These are phyloP conservation scores for Dactylellina leptospora DNA, from an alignment of 2,329 filamentous ascomycete species.

Conservation along the genomic window DNA sequence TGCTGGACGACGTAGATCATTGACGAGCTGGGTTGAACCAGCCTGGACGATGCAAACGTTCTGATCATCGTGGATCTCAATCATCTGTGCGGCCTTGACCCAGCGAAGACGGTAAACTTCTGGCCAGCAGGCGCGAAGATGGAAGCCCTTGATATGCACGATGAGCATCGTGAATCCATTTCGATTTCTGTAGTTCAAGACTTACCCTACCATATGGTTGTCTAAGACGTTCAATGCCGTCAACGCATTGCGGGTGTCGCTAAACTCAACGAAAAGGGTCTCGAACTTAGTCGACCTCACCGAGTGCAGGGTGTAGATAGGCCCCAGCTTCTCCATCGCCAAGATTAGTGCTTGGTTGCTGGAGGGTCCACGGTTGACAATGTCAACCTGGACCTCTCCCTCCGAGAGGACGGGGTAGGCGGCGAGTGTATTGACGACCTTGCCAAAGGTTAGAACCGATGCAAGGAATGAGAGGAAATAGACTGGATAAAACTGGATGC, in stretches of 20 bases:
- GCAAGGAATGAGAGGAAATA: background rate
- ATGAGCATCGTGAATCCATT: background rate
- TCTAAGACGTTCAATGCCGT: conserved; percentile 62
- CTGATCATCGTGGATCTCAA: conserved; percentile 67
- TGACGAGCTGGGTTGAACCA: conserved; percentile 61
- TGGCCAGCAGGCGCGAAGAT: conserved; percentile 57
- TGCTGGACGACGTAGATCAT: conserved; percentile 62
- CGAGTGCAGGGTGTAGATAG: conserved; percentile 66
- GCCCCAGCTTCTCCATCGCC: conserved; percentile 59
- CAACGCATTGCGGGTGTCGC: conserved; percentile 63
- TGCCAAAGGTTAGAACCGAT: background rate
- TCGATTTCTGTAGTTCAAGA: background rate
- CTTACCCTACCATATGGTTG: conserved; percentile 58
- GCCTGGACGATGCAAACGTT: conserved; percentile 69
- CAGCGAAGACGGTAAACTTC: conserved; percentile 52
- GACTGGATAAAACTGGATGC: background rate
- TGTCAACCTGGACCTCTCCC: conserved; percentile 23
- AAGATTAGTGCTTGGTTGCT: background rate
- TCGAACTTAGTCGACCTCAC: conserved; percentile 61
- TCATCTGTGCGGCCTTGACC: conserved; percentile 55
- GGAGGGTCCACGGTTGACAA: conserved; percentile 3
- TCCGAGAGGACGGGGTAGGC: conserved; percentile 21
- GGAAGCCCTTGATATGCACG: conserved; percentile 57
- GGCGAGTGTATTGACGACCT: conserved; percentile 16
- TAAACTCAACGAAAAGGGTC: conserved; percentile 67